A percentile compares a stretch with the other conserved stretches of the same genome.
phyloP scores from a whole-genome alignment of 73 alveolate genomes.

The Symbiodinium natans region DNA sequence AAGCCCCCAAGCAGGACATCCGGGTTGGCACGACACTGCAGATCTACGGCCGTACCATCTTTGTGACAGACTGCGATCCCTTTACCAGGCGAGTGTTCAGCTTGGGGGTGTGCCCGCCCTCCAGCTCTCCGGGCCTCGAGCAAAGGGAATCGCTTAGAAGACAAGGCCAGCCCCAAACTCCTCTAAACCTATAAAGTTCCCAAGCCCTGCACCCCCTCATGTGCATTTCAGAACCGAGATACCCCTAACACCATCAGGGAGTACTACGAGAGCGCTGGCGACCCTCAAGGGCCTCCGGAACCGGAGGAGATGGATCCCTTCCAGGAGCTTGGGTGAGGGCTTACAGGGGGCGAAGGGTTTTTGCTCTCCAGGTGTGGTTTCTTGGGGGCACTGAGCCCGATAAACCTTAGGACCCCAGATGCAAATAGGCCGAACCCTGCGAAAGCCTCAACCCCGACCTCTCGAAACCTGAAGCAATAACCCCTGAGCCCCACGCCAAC shows the following conservation, averaged over 20 bases:
- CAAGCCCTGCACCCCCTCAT: no score
- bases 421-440: neutral
- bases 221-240: conserved; percentile 29
- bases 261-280: conserved; percentile 63
- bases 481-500: no score
- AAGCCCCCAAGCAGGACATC: no score
- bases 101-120: neutral
- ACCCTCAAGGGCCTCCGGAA: conserved; percentile 79
- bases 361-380: no score
- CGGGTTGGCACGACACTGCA: conserved; percentile 46
- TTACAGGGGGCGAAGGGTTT: no score
- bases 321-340: neutral
- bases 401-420: no score
- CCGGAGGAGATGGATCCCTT: conserved; percentile 86
- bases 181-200: neutral
- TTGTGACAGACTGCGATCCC: conserved; percentile 96
- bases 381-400: no score
- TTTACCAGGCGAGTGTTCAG: conserved; percentile 97
- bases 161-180: neutral
- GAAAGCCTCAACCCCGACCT: neutral
- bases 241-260: conserved; percentile 23
- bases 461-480: no score
- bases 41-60: conserved; percentile 94
- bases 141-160: neutral
- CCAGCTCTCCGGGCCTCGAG: no score